Conservation (phyloP, 345 rosid genomes). For the Eucalyptus marginata region DNA sequence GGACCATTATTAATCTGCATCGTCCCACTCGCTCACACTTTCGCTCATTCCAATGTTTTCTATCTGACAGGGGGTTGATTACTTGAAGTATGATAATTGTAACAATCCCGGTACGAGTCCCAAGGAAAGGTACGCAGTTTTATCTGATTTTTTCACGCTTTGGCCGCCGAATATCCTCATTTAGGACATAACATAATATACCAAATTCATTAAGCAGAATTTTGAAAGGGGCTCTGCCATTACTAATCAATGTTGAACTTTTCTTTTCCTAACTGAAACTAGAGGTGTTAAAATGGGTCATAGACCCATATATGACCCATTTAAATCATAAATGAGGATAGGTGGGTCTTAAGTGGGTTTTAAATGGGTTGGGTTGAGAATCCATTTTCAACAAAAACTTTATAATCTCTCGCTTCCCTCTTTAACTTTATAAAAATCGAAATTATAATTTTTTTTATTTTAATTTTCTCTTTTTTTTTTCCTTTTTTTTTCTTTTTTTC, state of each 20-base stretch:
- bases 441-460: no score
- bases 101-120: conserved; percentile 16
- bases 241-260: background rate
- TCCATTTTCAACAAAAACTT: no score
- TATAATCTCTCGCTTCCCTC: no score
- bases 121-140: conserved; percentile 15
- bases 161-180: background rate
- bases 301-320: no score
- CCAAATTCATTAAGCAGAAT: background rate
- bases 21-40: accelerated
- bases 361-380: no score
- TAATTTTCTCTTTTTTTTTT: no score
- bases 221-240: background rate
- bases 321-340: no score
- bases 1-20: background rate
- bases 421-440: no score
- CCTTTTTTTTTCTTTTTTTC: no score
- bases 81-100: conserved; percentile 50
- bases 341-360: no score
- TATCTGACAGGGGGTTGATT: conserved; percentile 29
- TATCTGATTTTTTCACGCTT: background rate
- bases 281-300: no score
- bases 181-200: background rate
- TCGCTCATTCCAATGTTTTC: background rate
- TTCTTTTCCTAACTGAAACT: background rate